Conservation (phyloP, 2,329 filamentous ascomycete genomes). For the Cercospora sp. region DNA sequence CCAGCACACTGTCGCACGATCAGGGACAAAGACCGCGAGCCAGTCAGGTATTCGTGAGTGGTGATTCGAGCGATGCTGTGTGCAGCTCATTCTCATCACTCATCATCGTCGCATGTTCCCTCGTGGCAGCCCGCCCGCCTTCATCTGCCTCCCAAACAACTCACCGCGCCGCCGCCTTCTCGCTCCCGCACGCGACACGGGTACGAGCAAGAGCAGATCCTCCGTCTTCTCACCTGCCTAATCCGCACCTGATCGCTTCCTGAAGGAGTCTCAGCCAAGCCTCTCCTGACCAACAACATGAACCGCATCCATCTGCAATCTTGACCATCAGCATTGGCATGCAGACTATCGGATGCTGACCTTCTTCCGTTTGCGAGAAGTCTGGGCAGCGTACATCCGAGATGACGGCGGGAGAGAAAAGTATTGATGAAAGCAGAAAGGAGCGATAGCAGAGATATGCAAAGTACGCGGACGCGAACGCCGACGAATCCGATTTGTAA, state of each 20-base stretch:
- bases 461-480: neutral
- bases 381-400: neutral
- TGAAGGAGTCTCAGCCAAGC: neutral
- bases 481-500: neutral
- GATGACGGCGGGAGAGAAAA: neutral
- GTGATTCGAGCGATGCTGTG: neutral
- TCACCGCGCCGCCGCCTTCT: neutral
- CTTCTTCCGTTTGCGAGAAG: neutral
- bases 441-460: neutral
- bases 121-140: neutral
- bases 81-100: neutral
- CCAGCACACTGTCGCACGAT: neutral
- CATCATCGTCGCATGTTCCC: neutral
- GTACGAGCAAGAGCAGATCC: neutral
- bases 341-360: neutral
- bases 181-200: neutral
- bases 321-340: neutral
- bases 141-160: neutral
- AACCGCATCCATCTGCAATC: neutral
- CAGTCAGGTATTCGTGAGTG: neutral
- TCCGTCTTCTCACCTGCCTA: conserved; percentile 1
- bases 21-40: neutral
- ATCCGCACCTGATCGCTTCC: neutral
- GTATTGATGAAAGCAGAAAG: neutral
- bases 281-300: neutral